Conservation (phyloP, 768 basidiomycete species). For the Lactifluus pinguis region DNA sequence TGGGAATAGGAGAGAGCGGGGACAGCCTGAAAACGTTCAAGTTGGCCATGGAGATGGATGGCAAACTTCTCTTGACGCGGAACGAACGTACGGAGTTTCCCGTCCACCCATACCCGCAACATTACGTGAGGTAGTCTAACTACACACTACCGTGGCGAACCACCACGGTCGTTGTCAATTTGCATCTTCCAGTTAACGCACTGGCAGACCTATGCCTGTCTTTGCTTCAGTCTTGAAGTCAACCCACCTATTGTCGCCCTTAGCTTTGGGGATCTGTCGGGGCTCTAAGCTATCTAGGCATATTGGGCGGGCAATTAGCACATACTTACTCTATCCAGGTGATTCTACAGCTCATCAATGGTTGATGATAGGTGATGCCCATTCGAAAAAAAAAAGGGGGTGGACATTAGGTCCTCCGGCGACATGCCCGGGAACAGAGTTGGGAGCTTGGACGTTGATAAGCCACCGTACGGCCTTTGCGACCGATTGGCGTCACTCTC, state of each 20-base stretch:
- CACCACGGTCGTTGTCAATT: no score
- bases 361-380: not conserved
- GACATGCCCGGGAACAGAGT: not conserved
- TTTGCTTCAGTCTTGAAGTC: not conserved
- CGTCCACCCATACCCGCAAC: no score
- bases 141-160: no score
- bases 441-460: not conserved
- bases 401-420: not conserved
- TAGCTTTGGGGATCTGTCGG: not conserved
- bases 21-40: no score
- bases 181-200: no score
- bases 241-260: not conserved
- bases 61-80: no score
- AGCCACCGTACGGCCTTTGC: not conserved
- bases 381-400: not conserved
- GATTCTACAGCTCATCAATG: not conserved
- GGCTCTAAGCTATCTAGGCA: not conserved
- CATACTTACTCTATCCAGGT: not conserved
- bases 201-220: no score
- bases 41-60: no score
- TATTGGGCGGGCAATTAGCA: not conserved
- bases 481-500: not conserved
- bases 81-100: no score
- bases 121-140: no score
- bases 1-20: no score